Base-by-base conservation (phyloP, 208 protist species). In the Tritrichomonas foetus region DNA sequence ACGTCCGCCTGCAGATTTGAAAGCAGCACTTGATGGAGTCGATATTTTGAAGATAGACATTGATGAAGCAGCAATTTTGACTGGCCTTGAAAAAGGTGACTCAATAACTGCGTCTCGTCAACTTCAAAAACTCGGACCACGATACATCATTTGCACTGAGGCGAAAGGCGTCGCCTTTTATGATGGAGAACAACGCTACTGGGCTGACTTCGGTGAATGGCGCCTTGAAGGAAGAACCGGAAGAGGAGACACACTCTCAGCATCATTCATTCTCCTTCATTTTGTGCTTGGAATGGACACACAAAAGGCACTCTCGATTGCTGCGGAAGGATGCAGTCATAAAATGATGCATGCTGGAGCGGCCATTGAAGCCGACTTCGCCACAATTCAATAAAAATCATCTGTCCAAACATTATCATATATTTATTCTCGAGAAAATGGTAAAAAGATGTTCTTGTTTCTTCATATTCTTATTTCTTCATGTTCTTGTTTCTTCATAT, bases 291-390 rank as follows among this genome's bases (percentile, higher is more conserved):
- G 20, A 13, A 8, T 84, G 49, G 74, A 84, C n/a, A 25, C 44
- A 30, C 74, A 84, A 44, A 49, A 84, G 9, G 33, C 74, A 33
- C 44, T 84, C 3, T 20, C 49, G 49, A 53, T 53, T 3, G 74
- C 74, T 33, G 74, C 74, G 1, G 41, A 33, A 47, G 74, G n/a
- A 49, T 47, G n/a, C 27, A 44, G 74, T 8, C 20, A 84, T 8
- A 84, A 84, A n/a, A 84, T 84, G 74, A 49, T 84, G 36, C 74
- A 84, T 84, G 25, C 74, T 53, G 74, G 74, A 30, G 74, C 74
- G 11, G 74, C 74, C 22, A 22, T 84, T 53, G 14, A 47, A 49
- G 74, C 36, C 33, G 74, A 84, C 53, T 84, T 53, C 22, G 64
- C 64, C 3, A 8, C 11, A n/a, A 69, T 69, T 69, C 8, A 69